phyloP scores from a whole-genome alignment of 331 rosid genomes.

The Pyracantha coccinea region DNA sequence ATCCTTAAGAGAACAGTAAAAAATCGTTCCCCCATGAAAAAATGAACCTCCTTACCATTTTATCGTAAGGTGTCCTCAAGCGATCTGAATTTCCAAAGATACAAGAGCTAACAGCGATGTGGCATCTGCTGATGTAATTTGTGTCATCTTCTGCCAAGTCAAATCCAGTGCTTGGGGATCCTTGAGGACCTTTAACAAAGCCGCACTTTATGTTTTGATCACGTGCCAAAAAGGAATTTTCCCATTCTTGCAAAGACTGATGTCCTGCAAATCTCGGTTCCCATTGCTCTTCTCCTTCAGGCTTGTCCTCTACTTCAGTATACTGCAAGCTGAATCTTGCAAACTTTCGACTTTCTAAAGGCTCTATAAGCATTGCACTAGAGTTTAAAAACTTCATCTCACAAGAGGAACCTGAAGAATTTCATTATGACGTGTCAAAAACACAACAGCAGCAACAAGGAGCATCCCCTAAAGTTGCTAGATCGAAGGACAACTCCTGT shows the following conservation, averaged over 20 bases:
- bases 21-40: constrained; percentile 1
- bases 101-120: constrained; percentile 89
- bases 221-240: constrained; percentile 63
- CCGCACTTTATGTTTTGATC: constrained; percentile 88
- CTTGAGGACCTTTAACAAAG: constrained; percentile 77
- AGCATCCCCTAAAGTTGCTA: neutral
- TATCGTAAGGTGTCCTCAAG: constrained; percentile 71
- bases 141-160: constrained; percentile 88
- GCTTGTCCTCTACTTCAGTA: constrained; percentile 56
- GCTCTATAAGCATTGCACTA: constrained; percentile 68
- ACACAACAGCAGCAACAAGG: neutral
- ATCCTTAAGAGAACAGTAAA: neutral
- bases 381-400: constrained; percentile 73
- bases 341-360: constrained; percentile 78
- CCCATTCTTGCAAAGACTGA: constrained; percentile 74
- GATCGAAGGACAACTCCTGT: neutral
- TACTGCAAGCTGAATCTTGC: constrained; percentile 74
- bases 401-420: constrained; percentile 68
- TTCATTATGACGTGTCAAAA: constrained; percentile 20
- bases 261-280: constrained; percentile 87
- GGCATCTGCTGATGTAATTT: constrained; percentile 86
- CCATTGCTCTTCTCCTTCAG: constrained; percentile 57
- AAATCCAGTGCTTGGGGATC: constrained; percentile 77
- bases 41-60: constrained; percentile 42
- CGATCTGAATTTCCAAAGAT: constrained; percentile 97